phyloP scores from a whole-genome alignment of 305 asterid genomes.

The Fraxinus sp. region DNA sequence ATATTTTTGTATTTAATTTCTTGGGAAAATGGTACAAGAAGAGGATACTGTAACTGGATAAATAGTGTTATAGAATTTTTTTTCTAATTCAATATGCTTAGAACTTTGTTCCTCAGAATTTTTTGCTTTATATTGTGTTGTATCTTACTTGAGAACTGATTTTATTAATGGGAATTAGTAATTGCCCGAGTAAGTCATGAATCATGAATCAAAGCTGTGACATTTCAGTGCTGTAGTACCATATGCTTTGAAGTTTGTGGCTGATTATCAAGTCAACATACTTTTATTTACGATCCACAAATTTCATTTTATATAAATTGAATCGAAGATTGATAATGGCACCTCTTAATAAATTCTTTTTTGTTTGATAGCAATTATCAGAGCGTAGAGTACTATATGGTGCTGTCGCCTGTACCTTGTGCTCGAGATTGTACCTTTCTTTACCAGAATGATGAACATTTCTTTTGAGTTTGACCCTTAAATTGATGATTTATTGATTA shows the following conservation, averaged over 20 bases:
- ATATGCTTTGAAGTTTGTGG: not conserved
- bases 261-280: not conserved
- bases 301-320: not conserved
- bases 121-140: not conserved
- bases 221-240: not conserved
- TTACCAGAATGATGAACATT: not conserved
- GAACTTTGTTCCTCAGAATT: not conserved
- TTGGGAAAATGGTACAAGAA: not conserved
- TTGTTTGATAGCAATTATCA: not conserved
- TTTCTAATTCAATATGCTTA: not conserved
- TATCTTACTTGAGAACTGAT: not conserved
- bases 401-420: not conserved
- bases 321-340: not conserved
- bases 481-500: constrained; percentile 1
- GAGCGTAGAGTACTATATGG: not conserved
- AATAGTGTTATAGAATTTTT: not conserved
- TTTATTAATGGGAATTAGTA: not conserved
- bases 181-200: not conserved
- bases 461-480: not conserved
- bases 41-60: not conserved
- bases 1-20: not conserved
- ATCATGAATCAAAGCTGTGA: not conserved
- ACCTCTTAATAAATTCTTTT: not conserved
- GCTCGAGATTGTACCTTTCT: not conserved
- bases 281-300: not conserved